Conservation (phyloP, 208 protist genomes). For the Novymonas esmeraldas region DNA sequence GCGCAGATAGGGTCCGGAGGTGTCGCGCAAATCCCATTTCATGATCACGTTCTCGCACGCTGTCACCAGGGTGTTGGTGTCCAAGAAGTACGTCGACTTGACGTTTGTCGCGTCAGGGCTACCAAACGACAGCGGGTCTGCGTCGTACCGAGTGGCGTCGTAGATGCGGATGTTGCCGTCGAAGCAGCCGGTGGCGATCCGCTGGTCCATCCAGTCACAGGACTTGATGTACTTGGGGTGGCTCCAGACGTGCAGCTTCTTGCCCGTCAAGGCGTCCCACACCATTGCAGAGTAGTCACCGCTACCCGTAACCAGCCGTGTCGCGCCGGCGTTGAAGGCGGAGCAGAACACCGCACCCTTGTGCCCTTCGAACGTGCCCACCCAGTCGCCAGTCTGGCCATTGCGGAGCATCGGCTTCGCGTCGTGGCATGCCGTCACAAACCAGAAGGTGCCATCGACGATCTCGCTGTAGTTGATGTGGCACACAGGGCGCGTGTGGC, state of each 20-base stretch:
- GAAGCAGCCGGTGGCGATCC: conserved; percentile 88
- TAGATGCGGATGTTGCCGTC: conserved; percentile 93
- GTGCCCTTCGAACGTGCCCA: conserved; percentile 96
- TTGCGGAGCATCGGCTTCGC: conserved; percentile 94
- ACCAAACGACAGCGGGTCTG: conserved; percentile 72
- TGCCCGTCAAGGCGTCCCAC: conserved; percentile 92
- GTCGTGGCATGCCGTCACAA: conserved; percentile 92
- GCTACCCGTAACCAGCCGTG: conserved; percentile 89
- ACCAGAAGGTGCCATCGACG: conserved; percentile 91
- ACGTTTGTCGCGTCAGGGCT: conserved; percentile 70
- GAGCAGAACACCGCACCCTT: conserved; percentile 95
- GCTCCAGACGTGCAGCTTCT: conserved; percentile 88
- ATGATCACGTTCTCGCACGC: conserved; percentile 86
- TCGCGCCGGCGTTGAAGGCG: conserved; percentile 86
- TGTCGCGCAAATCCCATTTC: conserved; percentile 92
- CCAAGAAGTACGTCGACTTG: conserved; percentile 87
- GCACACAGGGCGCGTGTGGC: conserved; percentile 90
- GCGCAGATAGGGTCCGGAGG: conserved; percentile 74
- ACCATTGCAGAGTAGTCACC: conserved; percentile 95
- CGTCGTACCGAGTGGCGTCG: conserved; percentile 84
- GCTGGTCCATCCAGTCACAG: conserved; percentile 89
- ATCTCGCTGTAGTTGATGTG: conserved; percentile 94
- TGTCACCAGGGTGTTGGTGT: conserved; percentile 85
- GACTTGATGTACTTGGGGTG: conserved; percentile 96
- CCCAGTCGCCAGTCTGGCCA: conserved; percentile 95